Percentiles rank a stretch among this genome's conserved stretches.
Evolutionary conservation across 345 rosid species (phyloP).

Genomic region (Salix suchowensis): DNA sequence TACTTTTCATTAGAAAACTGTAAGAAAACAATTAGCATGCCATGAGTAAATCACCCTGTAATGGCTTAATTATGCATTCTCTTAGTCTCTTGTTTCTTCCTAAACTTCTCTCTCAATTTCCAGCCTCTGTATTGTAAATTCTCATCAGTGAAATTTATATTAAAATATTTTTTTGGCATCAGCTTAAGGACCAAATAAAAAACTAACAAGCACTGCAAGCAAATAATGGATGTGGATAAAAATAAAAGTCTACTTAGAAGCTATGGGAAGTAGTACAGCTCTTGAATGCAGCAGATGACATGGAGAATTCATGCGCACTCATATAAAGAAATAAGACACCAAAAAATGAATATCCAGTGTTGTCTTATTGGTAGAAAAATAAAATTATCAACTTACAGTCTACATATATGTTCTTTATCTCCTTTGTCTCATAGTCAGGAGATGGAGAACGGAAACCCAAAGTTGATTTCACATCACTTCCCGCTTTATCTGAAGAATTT

Average conservation of each 20-base stretch:
- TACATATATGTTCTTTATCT: conserved; percentile 89
- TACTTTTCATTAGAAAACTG: no score
- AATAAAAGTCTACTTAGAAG: not conserved
- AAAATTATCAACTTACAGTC: conserved; percentile 61
- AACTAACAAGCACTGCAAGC: not conserved
- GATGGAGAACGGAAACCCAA: conserved; percentile 39
- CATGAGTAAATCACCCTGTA: not conserved
- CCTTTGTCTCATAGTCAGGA: conserved; percentile 68
- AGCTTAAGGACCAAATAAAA: not conserved
- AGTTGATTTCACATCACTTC: conserved; percentile 36
- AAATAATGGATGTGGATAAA: not conserved
- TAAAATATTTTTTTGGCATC: not conserved
- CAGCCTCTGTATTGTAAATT: not conserved
- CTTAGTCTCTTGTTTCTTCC: not conserved
- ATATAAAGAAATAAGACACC: not conserved
- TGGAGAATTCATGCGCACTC: not conserved
- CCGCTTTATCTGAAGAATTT: conserved; percentile 43
- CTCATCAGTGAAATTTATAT: no score
- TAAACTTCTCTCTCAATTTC: not conserved
- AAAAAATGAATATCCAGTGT: not conserved
- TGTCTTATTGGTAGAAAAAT: not conserved
- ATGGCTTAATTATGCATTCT: not conserved
- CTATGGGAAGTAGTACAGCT: not conserved
- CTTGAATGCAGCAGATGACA: not conserved
- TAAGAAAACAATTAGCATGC: not conserved